Conservation (phyloP, 306 rosid genomes). For the Canavalia gladiata region DNA sequence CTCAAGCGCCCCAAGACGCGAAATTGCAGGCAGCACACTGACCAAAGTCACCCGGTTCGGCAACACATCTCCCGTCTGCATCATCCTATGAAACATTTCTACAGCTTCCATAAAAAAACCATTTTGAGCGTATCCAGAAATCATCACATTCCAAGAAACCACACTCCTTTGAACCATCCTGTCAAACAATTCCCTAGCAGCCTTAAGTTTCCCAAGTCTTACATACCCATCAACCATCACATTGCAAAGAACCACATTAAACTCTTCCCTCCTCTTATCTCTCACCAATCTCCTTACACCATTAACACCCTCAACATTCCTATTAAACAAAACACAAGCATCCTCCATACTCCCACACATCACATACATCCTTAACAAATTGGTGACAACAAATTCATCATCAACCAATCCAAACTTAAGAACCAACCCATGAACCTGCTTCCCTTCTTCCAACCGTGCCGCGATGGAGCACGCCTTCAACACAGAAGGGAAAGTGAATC, state of each 20-base stretch:
- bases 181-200: conserved; percentile 67
- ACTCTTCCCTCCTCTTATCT: conserved; percentile 60
- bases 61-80: conserved; percentile 60
- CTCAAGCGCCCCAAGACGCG: conserved; percentile 74
- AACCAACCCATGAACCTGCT: conserved; percentile 76
- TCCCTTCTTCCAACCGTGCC: conserved; percentile 65
- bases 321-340: conserved; percentile 65
- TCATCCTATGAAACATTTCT: conserved; percentile 66
- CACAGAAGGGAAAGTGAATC: conserved; percentile 77
- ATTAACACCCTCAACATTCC: conserved; percentile 50
- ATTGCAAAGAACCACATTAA: conserved; percentile 77
- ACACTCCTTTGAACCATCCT: conserved; percentile 72
- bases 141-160: conserved; percentile 83
- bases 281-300: conserved; percentile 33
- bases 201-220: conserved; percentile 61
- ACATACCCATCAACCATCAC: conserved; percentile 73
- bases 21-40: conserved; percentile 76
- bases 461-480: conserved; percentile 72
- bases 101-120: conserved; percentile 67
- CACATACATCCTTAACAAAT: conserved; percentile 77
- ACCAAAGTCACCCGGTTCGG: conserved; percentile 80
- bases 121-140: conserved; percentile 77
- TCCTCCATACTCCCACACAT: conserved; percentile 69
- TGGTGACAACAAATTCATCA: conserved; percentile 73
- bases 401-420: conserved; percentile 63